Evolutionary conservation across 768 basidiomycete species (phyloP).

Genomic region (Gyrodon lividus): DNA sequence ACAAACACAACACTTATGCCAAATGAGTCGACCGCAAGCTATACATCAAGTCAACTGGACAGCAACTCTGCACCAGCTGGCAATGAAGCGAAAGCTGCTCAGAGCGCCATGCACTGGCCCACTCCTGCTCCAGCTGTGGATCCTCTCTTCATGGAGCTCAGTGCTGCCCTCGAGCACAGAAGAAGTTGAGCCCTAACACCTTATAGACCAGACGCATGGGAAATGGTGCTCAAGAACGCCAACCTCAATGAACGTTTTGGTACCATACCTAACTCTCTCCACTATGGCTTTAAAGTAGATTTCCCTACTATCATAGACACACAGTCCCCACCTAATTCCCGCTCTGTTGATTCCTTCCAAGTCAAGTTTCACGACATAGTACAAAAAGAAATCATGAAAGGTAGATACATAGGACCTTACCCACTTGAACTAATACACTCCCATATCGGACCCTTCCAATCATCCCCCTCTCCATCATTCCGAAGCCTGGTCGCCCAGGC

Average conservation of each 20-base stretch:
- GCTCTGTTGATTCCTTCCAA: not conserved
- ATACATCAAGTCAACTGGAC: too few relatives aligned
- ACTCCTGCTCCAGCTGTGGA: conserved; percentile 6
- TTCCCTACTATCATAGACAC: not conserved
- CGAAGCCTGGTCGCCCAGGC: conserved; percentile 14
- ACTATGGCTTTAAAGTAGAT: conserved; percentile 1
- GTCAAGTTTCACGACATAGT: not conserved
- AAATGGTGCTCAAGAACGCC: not conserved
- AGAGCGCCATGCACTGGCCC: not conserved
- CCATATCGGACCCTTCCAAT: conserved; percentile 18
- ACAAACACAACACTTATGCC: too few relatives aligned
- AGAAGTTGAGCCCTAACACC: not conserved
- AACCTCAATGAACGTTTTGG: not conserved
- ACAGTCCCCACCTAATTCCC: conserved; percentile 3
- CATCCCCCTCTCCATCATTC: conserved; percentile 19
- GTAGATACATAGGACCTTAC: conserved; percentile 20
- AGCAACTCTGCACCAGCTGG: not conserved
- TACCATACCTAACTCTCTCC: not conserved
- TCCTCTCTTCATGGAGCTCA: conserved; percentile 3
- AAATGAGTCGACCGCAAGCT: too few relatives aligned
- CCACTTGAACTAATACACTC: not conserved
- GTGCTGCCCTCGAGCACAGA: conserved; percentile 9
- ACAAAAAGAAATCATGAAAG: not conserved
- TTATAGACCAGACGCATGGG: conserved; percentile 4
- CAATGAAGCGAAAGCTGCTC: not conserved